Conservation (phyloP, 305 asterid genomes). For the Salvia sclarea region DNA sequence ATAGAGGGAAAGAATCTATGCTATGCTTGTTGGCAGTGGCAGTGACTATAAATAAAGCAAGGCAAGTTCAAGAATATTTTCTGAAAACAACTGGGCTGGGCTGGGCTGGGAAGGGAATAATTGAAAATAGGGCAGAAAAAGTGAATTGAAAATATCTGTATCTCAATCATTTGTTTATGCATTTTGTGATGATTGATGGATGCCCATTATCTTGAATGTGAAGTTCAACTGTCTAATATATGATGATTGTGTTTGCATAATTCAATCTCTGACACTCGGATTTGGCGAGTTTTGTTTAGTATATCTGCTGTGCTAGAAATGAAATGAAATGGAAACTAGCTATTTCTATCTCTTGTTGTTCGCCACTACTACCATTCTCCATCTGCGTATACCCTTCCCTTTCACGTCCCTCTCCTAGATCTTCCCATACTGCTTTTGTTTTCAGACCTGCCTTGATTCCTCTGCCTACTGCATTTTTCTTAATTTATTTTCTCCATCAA, state of each 20-base stretch:
- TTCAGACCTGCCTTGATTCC: neutral
- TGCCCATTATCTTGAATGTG: slow-evolving; percentile 75
- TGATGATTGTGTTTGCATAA: slow-evolving; percentile 43
- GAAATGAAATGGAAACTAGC: slow-evolving; percentile 31
- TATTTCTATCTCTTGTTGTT: slow-evolving; percentile 32
- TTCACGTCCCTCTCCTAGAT: neutral
- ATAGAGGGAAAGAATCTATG: slow-evolving; percentile 60
- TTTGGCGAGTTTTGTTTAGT: too few species aligned
- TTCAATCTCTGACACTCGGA: slow-evolving; percentile 32
- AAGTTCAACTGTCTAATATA: slow-evolving; percentile 57
- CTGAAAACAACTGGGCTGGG: slow-evolving; percentile 61
- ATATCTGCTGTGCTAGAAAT: neutral
- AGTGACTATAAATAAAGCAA: slow-evolving; percentile 49
- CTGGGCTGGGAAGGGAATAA: too few species aligned
- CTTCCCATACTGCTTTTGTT: neutral
- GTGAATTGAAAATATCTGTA: slow-evolving; percentile 37
- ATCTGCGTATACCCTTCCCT: slow-evolving; percentile 5
- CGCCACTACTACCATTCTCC: slow-evolving; percentile 37
- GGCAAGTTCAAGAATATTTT: slow-evolving; percentile 55
- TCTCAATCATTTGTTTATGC: slow-evolving; percentile 73
- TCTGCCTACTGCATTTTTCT: neutral
- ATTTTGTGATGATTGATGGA: slow-evolving; percentile 66
- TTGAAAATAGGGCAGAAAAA: slow-evolving; percentile 37
- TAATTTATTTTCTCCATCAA: neutral
- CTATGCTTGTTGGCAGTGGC: slow-evolving; percentile 55